A percentile compares a stretch with the other conserved stretches of the same genome.
Conservation (phyloP, 1,139 yeast genomes). For the Schizosaccharomyces versatilis region DNA sequence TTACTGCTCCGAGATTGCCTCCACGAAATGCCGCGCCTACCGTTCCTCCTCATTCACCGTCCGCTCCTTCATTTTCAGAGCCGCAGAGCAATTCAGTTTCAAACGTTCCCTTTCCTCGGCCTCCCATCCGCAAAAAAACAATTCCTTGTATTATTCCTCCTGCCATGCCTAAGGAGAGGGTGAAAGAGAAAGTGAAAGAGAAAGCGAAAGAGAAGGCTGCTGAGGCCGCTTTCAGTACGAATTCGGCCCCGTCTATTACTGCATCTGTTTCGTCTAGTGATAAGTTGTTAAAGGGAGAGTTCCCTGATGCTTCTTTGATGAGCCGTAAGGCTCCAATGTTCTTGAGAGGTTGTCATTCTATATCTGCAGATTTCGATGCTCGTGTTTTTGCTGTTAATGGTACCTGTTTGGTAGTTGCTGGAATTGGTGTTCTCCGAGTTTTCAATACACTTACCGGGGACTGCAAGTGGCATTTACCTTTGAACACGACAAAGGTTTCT, state of each 20-base stretch:
- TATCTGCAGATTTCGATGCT: constrained; percentile 13
- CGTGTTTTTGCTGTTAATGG: constrained; percentile 16
- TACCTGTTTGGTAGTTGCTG: constrained; percentile 15
- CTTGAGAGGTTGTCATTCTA: background rate
- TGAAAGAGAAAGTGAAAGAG: too few relatives aligned
- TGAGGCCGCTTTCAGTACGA: too few relatives aligned
- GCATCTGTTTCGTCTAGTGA: background rate
- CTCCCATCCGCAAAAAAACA: too few relatives aligned
- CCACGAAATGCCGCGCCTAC: too few relatives aligned
- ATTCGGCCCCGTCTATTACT: background rate
- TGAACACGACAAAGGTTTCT: constrained; percentile 16
- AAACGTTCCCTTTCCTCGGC: too few relatives aligned
- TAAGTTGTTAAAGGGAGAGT: background rate
- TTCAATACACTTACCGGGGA: constrained; percentile 16
- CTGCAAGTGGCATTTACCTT: constrained; percentile 15
- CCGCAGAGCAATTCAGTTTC: too few relatives aligned
- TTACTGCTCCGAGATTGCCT: too few relatives aligned
- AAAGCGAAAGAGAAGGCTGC: background rate
- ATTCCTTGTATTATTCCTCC: too few relatives aligned
- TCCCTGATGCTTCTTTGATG: background rate
- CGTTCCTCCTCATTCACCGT: too few relatives aligned
- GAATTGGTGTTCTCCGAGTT: constrained; percentile 15
- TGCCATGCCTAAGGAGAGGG: too few relatives aligned
- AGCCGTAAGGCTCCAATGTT: background rate
- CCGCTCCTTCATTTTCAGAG: too few relatives aligned